A percentile compares a stretch with the other conserved stretches of the same genome.
Conservation (phyloP, 148 eudicot genomes). For the Dysphania ambrosioides region DNA sequence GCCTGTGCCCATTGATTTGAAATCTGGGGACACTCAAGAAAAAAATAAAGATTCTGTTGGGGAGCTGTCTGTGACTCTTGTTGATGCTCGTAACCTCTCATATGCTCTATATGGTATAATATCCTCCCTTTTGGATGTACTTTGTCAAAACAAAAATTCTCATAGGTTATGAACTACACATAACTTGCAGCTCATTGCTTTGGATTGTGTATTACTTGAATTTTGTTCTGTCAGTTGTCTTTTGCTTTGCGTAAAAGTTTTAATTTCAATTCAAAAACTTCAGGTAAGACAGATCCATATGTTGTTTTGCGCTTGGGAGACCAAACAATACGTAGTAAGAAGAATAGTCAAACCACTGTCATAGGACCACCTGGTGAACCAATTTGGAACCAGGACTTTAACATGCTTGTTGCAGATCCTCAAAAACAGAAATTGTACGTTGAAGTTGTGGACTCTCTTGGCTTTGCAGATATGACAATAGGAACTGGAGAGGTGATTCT, state of each 20-base stretch:
- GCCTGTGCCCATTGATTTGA: conserved; percentile 53
- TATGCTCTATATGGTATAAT: conserved; percentile 63
- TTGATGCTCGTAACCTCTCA: conserved; percentile 86
- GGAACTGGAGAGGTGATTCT: conserved; percentile 74
- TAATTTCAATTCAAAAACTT: neutral
- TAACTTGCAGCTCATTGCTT: neutral
- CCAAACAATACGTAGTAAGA: conserved; percentile 85
- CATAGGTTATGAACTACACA: neutral
- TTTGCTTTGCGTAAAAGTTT: neutral
- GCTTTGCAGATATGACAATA: conserved; percentile 62
- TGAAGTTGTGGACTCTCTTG: conserved; percentile 79
- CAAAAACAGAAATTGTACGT: conserved; percentile 58
- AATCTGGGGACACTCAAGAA: conserved; percentile 72
- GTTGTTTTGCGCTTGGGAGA: conserved; percentile 80
- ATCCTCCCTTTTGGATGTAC: neutral
- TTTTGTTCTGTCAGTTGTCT: neutral
- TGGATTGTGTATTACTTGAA: neutral
- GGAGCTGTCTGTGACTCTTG: conserved; percentile 95
- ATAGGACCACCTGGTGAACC: conserved; percentile 97
- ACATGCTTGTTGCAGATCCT: conserved; percentile 84
- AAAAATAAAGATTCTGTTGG: conserved; percentile 84
- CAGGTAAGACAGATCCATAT: conserved; percentile 97
- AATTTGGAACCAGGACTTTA: conserved; percentile 98
- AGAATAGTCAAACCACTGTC: conserved; percentile 94
- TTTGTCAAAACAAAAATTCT: neutral